These are phyloP conservation scores for Adenanthera pavonina DNA, from an alignment of 306 rosid genomes.

Conservation along the genomic window DNA sequence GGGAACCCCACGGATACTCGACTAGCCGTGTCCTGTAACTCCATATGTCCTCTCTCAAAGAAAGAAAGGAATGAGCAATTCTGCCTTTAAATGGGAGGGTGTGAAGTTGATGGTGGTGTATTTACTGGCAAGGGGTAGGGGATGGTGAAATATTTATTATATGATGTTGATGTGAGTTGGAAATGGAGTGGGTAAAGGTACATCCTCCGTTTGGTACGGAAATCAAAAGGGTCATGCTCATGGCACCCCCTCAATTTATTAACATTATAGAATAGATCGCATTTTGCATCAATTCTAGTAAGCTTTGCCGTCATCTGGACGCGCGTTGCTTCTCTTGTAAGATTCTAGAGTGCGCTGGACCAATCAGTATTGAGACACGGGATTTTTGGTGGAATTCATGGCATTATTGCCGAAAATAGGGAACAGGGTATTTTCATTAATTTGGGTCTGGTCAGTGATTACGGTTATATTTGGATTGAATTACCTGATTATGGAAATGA, in stretches of 20 bases:
- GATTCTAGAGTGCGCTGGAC: slow-evolving; percentile 11
- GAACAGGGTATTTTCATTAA: background rate
- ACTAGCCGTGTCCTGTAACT: slow-evolving; percentile 37
- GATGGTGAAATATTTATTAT: slow-evolving; percentile 42
- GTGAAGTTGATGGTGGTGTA: slow-evolving; percentile 41
- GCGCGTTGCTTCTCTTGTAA: background rate
- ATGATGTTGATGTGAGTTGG: slow-evolving; percentile 17
- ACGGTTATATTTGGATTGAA: too few species aligned
- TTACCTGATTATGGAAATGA: too few species aligned
- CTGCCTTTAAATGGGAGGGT: slow-evolving; percentile 15
- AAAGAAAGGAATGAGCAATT: background rate
- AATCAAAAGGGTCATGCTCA: background rate
- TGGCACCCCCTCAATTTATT: background rate
- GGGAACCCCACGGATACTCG: slow-evolving; percentile 57
- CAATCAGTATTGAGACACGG: background rate
- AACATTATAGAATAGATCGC: background rate
- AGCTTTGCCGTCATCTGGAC: background rate
- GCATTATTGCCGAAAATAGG: background rate
- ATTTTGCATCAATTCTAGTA: background rate
- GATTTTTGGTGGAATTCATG: background rate
- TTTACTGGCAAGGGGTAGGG: slow-evolving; percentile 41
- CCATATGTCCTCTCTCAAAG: slow-evolving; percentile 43
- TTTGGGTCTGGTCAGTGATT: background rate
- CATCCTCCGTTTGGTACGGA: slow-evolving; percentile 33
- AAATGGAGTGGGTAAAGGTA: slow-evolving; percentile 10